Base-by-base conservation (phyloP, 495 filamentous ascomycete species). In the Penicillium steckii region DNA sequence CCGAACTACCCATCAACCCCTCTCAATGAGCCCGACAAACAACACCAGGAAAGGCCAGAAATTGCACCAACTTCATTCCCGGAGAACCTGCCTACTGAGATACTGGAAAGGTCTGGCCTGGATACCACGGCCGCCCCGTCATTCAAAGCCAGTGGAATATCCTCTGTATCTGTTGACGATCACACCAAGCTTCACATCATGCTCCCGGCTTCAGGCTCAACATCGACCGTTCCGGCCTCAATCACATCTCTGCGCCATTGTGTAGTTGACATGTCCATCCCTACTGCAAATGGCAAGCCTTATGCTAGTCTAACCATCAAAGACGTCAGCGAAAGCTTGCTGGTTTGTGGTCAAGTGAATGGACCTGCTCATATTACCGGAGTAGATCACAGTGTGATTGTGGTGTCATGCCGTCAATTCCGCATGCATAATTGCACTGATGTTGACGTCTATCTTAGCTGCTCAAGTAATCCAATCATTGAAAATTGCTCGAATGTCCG, bases 391-490 rank as follows among this genome's bases (percentile, higher is more conserved):
- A 87, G 85, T 58, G 82, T 88, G 25, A 66, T 99, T 17, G 82
- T 95, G 8, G 81, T 95, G 1, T 74, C 81, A 3, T 87, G 87
- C 43, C 79, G 87, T 13, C 95, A 99, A 64, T 86, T 96, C 59
- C 81, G 95, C 15, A 91, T 99, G 76, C 95, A 99, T 57, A 84
- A 91, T 47, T 94, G 89, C 61, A 74, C 72, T 24, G 78, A 89
- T 46, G 85, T 91, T 9, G 84, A 89, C 50, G 73, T 99, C 27
- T 97, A 96, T 66, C 76, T 97, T 38, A 82, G 84, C 47, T 91
- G 87, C 59, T 72, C 76, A 1, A 94, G 89, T 60, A 83, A 89
- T 49, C 95, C 95, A 2, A 95, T 99, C 55, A 93, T 99, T 44
- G 95, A 99, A 66, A 86, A 91, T 54, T 97, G 92, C 59, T 80